phyloP scores from a whole-genome alignment of 805 yeast genomes.

The Kodamaea fukazawae region DNA sequence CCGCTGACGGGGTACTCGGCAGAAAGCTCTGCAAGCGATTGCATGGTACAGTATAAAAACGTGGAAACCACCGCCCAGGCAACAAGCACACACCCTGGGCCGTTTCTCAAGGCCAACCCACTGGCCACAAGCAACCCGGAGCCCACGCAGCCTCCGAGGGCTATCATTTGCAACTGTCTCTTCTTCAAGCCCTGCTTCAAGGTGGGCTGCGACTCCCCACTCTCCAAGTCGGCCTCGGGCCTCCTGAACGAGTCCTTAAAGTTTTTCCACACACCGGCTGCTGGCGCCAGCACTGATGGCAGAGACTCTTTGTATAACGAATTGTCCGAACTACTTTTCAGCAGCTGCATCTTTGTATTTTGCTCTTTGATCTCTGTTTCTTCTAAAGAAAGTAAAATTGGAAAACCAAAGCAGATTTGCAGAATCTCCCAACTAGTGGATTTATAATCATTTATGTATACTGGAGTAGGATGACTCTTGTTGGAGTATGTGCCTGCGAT shows the following conservation, averaged over 20 bases:
- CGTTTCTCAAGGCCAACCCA: conserved; percentile 35
- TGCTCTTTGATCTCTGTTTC: not conserved
- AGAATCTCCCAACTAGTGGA: too few species aligned
- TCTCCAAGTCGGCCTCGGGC: conserved; percentile 18
- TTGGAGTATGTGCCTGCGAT: too few species aligned
- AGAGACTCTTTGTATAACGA: conserved; percentile 4
- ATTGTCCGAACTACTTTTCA: conserved; percentile 3
- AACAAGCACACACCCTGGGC: conserved; percentile 33
- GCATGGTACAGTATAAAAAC: conserved; percentile 44
- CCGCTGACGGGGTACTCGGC: conserved; percentile 40
- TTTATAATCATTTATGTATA: too few species aligned
- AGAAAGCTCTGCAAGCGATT: conserved; percentile 40
- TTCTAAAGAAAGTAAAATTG: conserved; percentile 1
- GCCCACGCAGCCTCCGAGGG: conserved; percentile 44
- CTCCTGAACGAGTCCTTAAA: conserved; percentile 30
- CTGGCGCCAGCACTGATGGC: not conserved
- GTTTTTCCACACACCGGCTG: conserved; percentile 17
- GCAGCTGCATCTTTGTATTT: conserved; percentile 6
- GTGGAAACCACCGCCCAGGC: conserved; percentile 41
- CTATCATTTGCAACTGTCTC: conserved; percentile 37
- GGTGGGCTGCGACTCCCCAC: conserved; percentile 10
- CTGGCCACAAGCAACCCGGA: conserved; percentile 41
- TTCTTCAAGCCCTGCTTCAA: conserved; percentile 26
- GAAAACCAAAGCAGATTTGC: too few species aligned
- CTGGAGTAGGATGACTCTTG: too few species aligned